Conservation (phyloP, 768 basidiomycete genomes). For the Panaeolus papilionaceus region DNA sequence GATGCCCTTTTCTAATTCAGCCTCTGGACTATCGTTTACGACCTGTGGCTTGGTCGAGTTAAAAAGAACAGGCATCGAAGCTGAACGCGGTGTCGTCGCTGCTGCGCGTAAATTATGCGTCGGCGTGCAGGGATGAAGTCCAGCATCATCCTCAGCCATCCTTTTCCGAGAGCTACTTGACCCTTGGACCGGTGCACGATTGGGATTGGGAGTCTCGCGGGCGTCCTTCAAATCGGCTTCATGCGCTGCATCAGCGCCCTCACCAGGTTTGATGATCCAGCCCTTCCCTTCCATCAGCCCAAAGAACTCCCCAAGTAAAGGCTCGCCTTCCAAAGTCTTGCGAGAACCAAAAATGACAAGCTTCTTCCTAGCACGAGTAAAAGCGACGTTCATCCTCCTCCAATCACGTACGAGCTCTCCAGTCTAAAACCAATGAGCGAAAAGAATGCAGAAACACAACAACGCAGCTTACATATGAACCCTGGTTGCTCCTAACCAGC, state of each 20-base stretch:
- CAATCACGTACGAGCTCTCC: slow-evolving; percentile 96
- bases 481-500: slow-evolving; percentile 88
- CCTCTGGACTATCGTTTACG: neutral
- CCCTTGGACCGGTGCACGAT: neutral
- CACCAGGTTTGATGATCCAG: slow-evolving; percentile 74
- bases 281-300: slow-evolving; percentile 68
- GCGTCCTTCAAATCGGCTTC: slow-evolving; percentile 21
- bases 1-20: neutral
- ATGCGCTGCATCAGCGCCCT: slow-evolving; percentile 62
- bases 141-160: neutral
- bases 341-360: slow-evolving; percentile 91
- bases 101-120: neutral
- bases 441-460: slow-evolving; percentile 13
- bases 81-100: neutral
- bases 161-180: neutral
- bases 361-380: slow-evolving; percentile 92
- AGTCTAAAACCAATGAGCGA: slow-evolving; percentile 52
- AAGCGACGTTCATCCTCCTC: slow-evolving; percentile 95
- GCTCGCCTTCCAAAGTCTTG: slow-evolving; percentile 67
- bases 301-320: slow-evolving; percentile 79
- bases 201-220: neutral
- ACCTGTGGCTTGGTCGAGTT: neutral
- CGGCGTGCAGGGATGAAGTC: neutral
- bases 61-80: neutral
- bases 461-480: slow-evolving; percentile 63